Conservation (phyloP, 169 alveolate genomes). For the Cryptosporidium tyzzeri region DNA sequence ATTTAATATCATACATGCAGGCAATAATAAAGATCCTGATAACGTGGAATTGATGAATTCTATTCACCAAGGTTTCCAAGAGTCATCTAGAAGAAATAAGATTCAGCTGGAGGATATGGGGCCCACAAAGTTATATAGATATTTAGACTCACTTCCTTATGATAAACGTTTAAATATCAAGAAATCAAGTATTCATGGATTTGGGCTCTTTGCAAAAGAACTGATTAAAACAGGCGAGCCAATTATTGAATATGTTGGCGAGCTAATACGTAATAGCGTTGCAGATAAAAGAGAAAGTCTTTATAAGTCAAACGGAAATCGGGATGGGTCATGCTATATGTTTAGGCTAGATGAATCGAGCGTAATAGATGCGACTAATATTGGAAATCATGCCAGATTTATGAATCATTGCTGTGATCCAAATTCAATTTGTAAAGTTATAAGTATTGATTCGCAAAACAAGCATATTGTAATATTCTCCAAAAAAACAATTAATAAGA, state of each 20-base stretch:
- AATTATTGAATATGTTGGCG: conserved; percentile 96
- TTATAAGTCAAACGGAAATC: conserved; percentile 87
- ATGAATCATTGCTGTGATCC: conserved; percentile 98
- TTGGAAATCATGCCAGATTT: conserved; percentile 96
- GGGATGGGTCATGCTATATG: conserved; percentile 93
- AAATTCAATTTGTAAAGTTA: conserved; percentile 88
- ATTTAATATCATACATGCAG: conserved; percentile 5
- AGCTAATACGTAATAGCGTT: conserved; percentile 88
- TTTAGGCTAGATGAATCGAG: conserved; percentile 93
- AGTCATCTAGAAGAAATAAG: background rate
- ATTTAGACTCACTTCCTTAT: conserved; percentile 82
- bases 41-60: conserved; percentile 29
- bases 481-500: conserved; percentile 90
- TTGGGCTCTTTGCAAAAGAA: conserved; percentile 93
- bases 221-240: conserved; percentile 92
- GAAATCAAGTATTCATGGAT: conserved; percentile 91
- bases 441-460: conserved; percentile 87
- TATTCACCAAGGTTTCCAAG: background rate
- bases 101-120: conserved; percentile 73
- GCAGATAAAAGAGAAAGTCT: conserved; percentile 90
- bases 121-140: conserved; percentile 83
- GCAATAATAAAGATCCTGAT: conserved; percentile 6
- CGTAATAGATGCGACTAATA: conserved; percentile 96
- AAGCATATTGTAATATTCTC: conserved; percentile 96
- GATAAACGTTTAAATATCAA: conserved; percentile 82